Base-by-base conservation (phyloP, 73 alveolate species). In the Paramecium tetraurelia region DNA sequence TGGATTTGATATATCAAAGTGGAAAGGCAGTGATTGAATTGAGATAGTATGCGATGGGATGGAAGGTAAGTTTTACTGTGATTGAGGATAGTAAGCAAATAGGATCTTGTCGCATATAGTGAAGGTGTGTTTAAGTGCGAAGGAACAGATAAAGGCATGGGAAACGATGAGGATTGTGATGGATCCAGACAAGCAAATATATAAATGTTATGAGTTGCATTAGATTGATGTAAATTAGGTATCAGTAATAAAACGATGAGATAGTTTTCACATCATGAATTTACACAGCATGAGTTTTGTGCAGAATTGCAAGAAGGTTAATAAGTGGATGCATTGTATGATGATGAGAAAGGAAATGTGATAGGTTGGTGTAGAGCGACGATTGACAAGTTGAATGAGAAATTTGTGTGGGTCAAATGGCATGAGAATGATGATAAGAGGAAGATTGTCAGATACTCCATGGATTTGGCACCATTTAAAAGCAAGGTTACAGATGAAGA, bases 331-430 rank as follows among this genome's bases (percentile, higher is more conserved):
- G 98, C 98, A 10, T 85, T 96, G 20, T 95, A 95, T 58, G 95
- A 86, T 2, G 98, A 95, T 59, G 59, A 50, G 20, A 93, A 86
- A 85, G 92, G 59, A 36, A 84, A 89, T 50, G 84, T 85, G 50
- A 96, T 94, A 40, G 69, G 89, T 48, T 96, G 99, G 98, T 95
- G 96, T n/a, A 92, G 85, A 41, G 98, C 95, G 44, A 71, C 31
- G 1, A 87, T 95, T 57, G 35, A 75, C 10, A 89, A 58, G 43
- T 59, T 85, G 22, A 36, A 38, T 9, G 93, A 53, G 31, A 94
- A 92, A 58, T 92, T 41, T 36, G 95, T 76, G 9, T 80, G 89
- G 89, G 63, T 93, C 1, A 85, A 57, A 35, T 92, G 41, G 50
- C 31, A n/a, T 53, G 69, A 53, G 14, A 21, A 14, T 72, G 86